Percentiles rank a stretch among this genome's conserved stretches.
phyloP scores from a whole-genome alignment of 2,329 filamentous ascomycete genomes.

The Calonectria crousiana region DNA sequence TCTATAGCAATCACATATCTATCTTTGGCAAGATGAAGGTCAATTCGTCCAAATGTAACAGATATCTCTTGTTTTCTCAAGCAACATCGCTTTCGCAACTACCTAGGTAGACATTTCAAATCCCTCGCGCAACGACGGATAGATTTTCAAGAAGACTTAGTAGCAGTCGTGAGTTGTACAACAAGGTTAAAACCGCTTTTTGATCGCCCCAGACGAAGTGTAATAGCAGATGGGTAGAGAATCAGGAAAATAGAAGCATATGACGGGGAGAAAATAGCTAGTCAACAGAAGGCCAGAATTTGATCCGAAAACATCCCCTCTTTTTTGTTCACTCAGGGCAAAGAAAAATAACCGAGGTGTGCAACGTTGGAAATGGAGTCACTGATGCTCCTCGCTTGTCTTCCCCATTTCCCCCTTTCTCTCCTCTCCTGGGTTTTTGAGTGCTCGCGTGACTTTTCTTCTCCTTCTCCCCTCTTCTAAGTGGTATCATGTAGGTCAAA shows the following conservation, averaged over 20 bases:
- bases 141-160: slow-evolving; percentile 2
- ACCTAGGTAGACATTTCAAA: slow-evolving; percentile 28
- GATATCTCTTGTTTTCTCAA: slow-evolving; percentile 20
- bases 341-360: slow-evolving; percentile 15
- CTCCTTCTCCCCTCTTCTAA: slow-evolving; percentile 44
- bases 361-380: slow-evolving; percentile 3
- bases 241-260: slow-evolving; percentile 12
- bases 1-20: background rate
- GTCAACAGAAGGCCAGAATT: slow-evolving; percentile 20
- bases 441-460: slow-evolving; percentile 40
- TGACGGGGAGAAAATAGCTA: slow-evolving; percentile 17
- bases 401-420: slow-evolving; percentile 9
- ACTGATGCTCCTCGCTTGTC: slow-evolving; percentile 21
- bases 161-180: slow-evolving; percentile 1
- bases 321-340: slow-evolving; percentile 28
- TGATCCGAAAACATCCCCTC: slow-evolving; percentile 29
- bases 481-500: slow-evolving; percentile 48
- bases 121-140: slow-evolving; percentile 3
- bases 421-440: slow-evolving; percentile 32
- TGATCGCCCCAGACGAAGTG: slow-evolving; percentile 17
- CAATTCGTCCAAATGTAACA: slow-evolving; percentile 10
- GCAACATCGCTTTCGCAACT: slow-evolving; percentile 25
- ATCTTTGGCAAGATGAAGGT: background rate
- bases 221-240: slow-evolving; percentile 17
- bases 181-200: background rate